These are phyloP conservation scores for Pleurotus ostreatus DNA, from an alignment of 768 basidiomycete genomes.

Conservation along the genomic window DNA sequence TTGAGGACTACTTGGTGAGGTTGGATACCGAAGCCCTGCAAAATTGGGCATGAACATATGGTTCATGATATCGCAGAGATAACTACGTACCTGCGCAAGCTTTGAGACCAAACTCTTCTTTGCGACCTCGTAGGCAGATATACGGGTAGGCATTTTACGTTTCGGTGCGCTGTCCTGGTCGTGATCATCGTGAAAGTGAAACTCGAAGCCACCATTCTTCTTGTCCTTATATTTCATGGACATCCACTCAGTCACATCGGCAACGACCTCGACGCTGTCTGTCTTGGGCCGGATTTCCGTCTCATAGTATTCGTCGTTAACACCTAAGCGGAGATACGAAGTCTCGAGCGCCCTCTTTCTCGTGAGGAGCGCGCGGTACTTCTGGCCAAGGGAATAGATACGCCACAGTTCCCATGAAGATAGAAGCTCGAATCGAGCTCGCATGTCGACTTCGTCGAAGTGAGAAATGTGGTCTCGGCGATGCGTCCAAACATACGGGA, in stretches of 20 bases:
- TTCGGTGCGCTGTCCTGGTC: slow-evolving; percentile 53
- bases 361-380: slow-evolving; percentile 82
- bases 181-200: slow-evolving; percentile 72
- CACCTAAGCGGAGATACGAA: slow-evolving; percentile 65
- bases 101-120: slow-evolving; percentile 76
- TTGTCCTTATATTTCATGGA: slow-evolving; percentile 77
- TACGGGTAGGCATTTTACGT: slow-evolving; percentile 78
- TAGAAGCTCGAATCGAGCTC: slow-evolving; percentile 67
- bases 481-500: slow-evolving; percentile 93
- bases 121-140: slow-evolving; percentile 79
- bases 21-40: slow-evolving; percentile 79
- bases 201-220: slow-evolving; percentile 56
- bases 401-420: slow-evolving; percentile 83
- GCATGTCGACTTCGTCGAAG: slow-evolving; percentile 66
- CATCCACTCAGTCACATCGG: slow-evolving; percentile 91
- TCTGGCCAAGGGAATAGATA: slow-evolving; percentile 84
- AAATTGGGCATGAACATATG: slow-evolving; percentile 5
- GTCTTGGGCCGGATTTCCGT: slow-evolving; percentile 61
- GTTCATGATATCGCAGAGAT: neutral
- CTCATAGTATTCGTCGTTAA: slow-evolving; percentile 74
- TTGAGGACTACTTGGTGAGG: slow-evolving; percentile 85
- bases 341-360: slow-evolving; percentile 58
- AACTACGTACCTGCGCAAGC: slow-evolving; percentile 67
- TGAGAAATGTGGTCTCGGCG: slow-evolving; percentile 87
- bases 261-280: slow-evolving; percentile 83